Conservation (phyloP, 139 green algal genomes). For the Chlamydomonas sphaeroides region DNA sequence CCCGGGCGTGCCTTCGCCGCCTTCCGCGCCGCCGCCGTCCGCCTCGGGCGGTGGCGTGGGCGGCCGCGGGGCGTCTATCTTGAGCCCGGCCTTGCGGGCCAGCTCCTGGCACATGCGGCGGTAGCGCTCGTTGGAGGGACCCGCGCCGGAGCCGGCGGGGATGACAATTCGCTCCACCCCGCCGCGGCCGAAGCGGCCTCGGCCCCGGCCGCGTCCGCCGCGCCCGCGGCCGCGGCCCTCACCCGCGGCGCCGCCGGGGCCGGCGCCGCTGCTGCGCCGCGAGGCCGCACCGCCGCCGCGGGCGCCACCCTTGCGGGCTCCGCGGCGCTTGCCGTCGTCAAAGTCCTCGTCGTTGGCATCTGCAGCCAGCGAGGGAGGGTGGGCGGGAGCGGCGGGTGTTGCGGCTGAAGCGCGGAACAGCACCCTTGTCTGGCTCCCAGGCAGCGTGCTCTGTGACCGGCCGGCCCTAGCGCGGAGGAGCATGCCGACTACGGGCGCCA, state of each 20-base stretch:
- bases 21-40: neutral
- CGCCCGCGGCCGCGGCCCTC: slow-evolving; percentile 13
- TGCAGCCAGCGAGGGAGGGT: too few relatives aligned
- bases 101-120: neutral
- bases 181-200: neutral
- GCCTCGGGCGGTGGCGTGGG: neutral
- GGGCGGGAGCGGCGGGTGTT: too few relatives aligned
- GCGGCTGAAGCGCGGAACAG: too few relatives aligned
- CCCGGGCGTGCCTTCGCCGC: neutral
- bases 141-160: slow-evolving; percentile 8
- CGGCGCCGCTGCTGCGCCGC: neutral
- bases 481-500: too few relatives aligned
- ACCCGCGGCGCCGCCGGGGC: neutral
- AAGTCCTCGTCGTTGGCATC: slow-evolving; percentile 38
- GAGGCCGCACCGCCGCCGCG: neutral
- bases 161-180: neutral
- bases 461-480: too few relatives aligned
- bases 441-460: too few relatives aligned
- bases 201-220: neutral
- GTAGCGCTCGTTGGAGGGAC: slow-evolving; percentile 31
- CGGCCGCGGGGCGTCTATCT: slow-evolving; percentile 6
- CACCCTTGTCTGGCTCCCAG: too few relatives aligned
- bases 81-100: neutral
- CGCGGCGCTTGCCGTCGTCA: neutral
- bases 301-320: neutral